These are phyloP conservation scores for Xerocomus potaroensis DNA, from an alignment of 768 basidiomycete species.

Conservation along the genomic window DNA sequence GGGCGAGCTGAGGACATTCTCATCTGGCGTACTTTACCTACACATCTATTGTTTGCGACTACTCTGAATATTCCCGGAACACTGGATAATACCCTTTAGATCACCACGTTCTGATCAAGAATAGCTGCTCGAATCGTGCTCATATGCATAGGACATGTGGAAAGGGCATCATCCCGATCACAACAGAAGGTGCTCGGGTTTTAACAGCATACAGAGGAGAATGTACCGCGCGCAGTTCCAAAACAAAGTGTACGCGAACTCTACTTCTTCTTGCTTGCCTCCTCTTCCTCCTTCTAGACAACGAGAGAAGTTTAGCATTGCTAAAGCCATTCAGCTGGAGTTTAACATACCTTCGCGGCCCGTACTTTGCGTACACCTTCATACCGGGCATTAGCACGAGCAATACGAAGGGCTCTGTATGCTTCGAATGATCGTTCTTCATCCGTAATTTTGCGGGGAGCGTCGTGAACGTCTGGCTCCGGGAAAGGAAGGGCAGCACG, in stretches of 20 bases:
- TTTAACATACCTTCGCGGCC: conserved; percentile 67
- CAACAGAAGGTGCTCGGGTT: conserved; percentile 28
- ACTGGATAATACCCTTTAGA: conserved; percentile 19
- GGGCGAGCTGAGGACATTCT: conserved; percentile 15
- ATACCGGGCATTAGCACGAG: conserved; percentile 77
- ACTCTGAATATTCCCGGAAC: background rate
- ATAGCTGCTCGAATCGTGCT: too few species aligned
- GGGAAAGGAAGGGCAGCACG: conserved; percentile 67
- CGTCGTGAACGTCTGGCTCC: conserved; percentile 61
- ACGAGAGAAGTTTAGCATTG: conserved; percentile 10
- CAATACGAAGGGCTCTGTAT: conserved; percentile 80
- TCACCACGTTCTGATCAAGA: background rate
- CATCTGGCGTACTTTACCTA: background rate
- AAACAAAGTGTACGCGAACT: conserved; percentile 16
- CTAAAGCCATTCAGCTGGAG: background rate
- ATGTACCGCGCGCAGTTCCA: conserved; percentile 22
- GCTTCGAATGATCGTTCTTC: conserved; percentile 90
- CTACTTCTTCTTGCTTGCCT: conserved; percentile 89
- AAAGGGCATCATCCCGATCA: conserved; percentile 27
- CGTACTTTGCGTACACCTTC: conserved; percentile 87
- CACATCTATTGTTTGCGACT: background rate
- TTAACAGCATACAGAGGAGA: conserved; percentile 33
- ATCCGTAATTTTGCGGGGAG: conserved; percentile 87
- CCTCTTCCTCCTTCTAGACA: conserved; percentile 82
- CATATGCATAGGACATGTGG: background rate